These are phyloP conservation scores for Orbilia blumenaviensis DNA, from an alignment of 2,329 filamentous ascomycete genomes.

Conservation along the genomic window DNA sequence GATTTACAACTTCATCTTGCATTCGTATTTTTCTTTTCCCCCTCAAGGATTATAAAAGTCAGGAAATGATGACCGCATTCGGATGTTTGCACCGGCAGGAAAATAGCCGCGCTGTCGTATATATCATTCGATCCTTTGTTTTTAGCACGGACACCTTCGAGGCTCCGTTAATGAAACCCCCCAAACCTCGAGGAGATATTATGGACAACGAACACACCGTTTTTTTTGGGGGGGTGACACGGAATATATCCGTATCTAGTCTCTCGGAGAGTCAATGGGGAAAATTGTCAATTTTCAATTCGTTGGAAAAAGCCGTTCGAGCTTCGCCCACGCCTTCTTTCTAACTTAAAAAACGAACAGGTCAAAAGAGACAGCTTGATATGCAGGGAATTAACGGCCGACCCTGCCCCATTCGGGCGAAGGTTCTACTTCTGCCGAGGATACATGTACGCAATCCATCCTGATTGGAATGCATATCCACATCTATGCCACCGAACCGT, in stretches of 20 bases:
- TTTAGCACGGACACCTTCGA: conserved; percentile 32
- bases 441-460: conserved; percentile 42
- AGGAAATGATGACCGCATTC: conserved; percentile 43
- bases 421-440: conserved; percentile 16
- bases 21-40: conserved; percentile 3
- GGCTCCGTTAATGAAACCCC: conserved; percentile 4
- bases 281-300: conserved; percentile 10
- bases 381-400: conserved; percentile 33
- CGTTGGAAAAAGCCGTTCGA: conserved; percentile 18
- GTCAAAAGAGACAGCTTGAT: conserved; percentile 27
- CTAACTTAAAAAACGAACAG: conserved; percentile 2
- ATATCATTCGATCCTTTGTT: neutral
- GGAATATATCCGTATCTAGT: neutral
- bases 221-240: conserved; percentile 1
- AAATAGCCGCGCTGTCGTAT: conserved; percentile 44
- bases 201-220: conserved; percentile 5
- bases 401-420: conserved; percentile 24
- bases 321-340: neutral
- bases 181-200: conserved; percentile 8
- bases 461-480: conserved; percentile 38
- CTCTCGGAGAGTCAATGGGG: neutral
- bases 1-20: conserved; percentile 48
- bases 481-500: conserved; percentile 37
- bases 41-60: conserved; percentile 13
- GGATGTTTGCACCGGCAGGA: conserved; percentile 40